Conservation (phyloP, 305 asterid genomes). For the Coffea humblotiana region DNA sequence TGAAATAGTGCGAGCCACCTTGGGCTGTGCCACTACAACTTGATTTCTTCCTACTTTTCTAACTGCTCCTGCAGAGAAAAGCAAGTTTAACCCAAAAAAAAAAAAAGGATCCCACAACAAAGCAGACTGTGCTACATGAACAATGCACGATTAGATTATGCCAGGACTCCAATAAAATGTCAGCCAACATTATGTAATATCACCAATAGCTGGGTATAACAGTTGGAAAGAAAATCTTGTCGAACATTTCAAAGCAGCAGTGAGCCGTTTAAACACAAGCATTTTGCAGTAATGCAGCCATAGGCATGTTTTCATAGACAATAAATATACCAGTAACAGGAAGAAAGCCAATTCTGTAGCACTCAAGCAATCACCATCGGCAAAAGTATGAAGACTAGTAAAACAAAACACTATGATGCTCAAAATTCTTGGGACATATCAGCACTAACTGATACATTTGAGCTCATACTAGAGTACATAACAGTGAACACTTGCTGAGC, state of each 20-base stretch:
- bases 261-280: background rate
- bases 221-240: background rate
- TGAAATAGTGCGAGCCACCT: conserved; percentile 50
- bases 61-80: conserved; percentile 36
- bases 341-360: background rate
- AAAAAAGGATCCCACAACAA: background rate
- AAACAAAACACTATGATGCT: background rate
- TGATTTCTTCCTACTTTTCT: conserved; percentile 69
- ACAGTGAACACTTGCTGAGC: background rate
- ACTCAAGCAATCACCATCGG: background rate
- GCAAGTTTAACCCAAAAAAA: background rate
- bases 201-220: background rate
- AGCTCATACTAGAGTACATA: background rate
- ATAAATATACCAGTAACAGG: background rate
- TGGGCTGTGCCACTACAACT: conserved; percentile 35
- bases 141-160: background rate
- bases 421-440: background rate
- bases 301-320: background rate
- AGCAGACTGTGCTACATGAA: conserved; percentile 7
- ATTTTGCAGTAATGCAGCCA: background rate
- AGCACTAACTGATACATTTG: background rate
- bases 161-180: background rate
- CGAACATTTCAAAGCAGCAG: background rate
- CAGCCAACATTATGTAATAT: background rate
- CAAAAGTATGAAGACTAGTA: background rate